These are phyloP conservation scores for Lactarius tabidus DNA, from an alignment of 768 basidiomycete genomes.

Conservation along the genomic window DNA sequence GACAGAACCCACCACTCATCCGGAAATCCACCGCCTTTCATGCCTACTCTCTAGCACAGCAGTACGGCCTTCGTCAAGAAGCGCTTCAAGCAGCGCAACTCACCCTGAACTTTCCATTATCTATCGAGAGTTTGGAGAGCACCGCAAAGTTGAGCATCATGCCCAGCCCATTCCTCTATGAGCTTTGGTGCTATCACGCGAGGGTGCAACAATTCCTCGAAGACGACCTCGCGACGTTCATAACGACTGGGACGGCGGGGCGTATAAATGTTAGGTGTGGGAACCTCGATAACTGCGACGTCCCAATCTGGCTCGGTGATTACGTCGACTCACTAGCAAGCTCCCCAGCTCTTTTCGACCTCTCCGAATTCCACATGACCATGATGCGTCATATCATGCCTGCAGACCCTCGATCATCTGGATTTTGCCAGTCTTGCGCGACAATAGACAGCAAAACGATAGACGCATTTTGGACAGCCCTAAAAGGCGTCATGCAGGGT, in stretches of 20 bases:
- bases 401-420: neutral
- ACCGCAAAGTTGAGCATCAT: constrained; percentile 1
- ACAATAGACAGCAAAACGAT: constrained; percentile 4
- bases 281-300: neutral
- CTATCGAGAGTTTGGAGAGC: constrained; percentile 4
- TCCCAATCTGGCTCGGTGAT: constrained; percentile 7
- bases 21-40: constrained; percentile 6
- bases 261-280: constrained; percentile 9
- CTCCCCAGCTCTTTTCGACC: neutral
- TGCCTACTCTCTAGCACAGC: constrained; percentile 3
- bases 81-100: constrained; percentile 3
- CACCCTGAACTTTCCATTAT: neutral
- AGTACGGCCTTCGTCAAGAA: constrained; percentile 12
- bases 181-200: constrained; percentile 13
- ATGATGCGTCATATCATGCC: neutral
- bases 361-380: constrained; percentile 11
- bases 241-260: neutral
- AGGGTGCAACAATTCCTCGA: neutral
- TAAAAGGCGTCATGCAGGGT: neutral
- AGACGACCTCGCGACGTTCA: neutral
- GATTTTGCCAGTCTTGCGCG: neutral
- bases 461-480: constrained; percentile 7
- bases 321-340: constrained; percentile 1
- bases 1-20: constrained; percentile 10
- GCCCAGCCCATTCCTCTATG: constrained; percentile 6